Conservation (phyloP, 495 filamentous ascomycete genomes). For the Viridothelium virens region DNA sequence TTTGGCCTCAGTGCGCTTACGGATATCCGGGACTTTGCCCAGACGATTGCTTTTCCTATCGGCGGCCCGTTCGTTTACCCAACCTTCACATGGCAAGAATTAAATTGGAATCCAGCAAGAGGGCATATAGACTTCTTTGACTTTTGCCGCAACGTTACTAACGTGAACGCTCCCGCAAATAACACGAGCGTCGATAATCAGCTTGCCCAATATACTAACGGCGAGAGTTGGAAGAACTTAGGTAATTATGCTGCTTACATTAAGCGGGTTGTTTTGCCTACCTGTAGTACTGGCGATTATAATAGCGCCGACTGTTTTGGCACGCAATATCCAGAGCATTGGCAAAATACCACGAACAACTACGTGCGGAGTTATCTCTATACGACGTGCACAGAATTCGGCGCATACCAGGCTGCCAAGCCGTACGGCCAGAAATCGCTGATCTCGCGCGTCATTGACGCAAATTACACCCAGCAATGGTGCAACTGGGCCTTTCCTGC, state of each 20-base stretch:
- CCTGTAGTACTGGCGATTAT: conserved; percentile 38
- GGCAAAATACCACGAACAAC: conserved; percentile 26
- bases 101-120: conserved; percentile 38
- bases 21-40: conserved; percentile 40
- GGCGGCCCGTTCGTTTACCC: conserved; percentile 43
- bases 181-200: conserved; percentile 37
- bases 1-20: conserved; percentile 38
- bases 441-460: conserved; percentile 39
- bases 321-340: conserved; percentile 37
- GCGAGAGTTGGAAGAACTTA: conserved; percentile 42
- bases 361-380: conserved; percentile 41
- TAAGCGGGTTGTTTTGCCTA: conserved; percentile 36
- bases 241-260: conserved; percentile 44
- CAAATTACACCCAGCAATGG: conserved; percentile 47
- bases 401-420: conserved; percentile 35
- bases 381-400: conserved; percentile 42
- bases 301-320: conserved; percentile 41
- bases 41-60: conserved; percentile 37
- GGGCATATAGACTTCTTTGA: conserved; percentile 40
- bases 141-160: conserved; percentile 45
- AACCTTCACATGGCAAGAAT: conserved; percentile 44
- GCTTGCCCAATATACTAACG: conserved; percentile 40
- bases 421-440: conserved; percentile 35
- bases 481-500: conserved; percentile 44
- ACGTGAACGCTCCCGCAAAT: conserved; percentile 38